phyloP scores from a whole-genome alignment of 352 stramenopile species.

The Phytopythium chamaehyphon region DNA sequence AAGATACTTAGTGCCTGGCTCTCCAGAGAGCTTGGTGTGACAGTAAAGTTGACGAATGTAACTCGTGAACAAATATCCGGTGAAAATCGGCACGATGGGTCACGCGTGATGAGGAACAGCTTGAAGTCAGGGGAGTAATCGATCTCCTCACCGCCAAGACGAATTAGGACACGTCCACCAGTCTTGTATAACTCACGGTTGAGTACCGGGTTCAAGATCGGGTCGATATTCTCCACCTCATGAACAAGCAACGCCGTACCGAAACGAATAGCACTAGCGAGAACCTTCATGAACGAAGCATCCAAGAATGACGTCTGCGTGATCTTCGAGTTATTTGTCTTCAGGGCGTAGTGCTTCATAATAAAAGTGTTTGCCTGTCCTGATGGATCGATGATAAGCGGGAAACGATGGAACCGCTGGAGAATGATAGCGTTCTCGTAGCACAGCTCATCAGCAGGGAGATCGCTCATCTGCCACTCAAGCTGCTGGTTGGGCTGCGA shows the following conservation, averaged over 20 bases:
- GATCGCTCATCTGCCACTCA: slow-evolving; percentile 93
- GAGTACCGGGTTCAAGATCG: slow-evolving; percentile 99
- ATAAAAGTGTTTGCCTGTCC: slow-evolving; percentile 98
- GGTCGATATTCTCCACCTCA: slow-evolving; percentile 99
- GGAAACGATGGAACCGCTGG: slow-evolving; percentile 96
- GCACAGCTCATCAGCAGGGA: slow-evolving; percentile 97
- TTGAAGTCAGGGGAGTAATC: slow-evolving; percentile 99
- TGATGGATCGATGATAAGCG: slow-evolving; percentile 98
- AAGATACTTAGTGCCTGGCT: slow-evolving; percentile 95
- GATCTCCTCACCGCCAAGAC: slow-evolving; percentile 98
- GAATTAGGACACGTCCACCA: slow-evolving; percentile 96
- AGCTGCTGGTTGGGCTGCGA: slow-evolving; percentile 93
- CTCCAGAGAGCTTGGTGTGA: slow-evolving; percentile 97
- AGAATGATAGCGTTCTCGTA: slow-evolving; percentile 99
- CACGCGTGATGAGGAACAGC: slow-evolving; percentile 98
- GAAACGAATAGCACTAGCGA: slow-evolving; percentile 99
- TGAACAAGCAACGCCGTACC: slow-evolving; percentile 98
- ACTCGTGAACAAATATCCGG: slow-evolving; percentile 99
- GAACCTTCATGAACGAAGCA: slow-evolving; percentile 99
- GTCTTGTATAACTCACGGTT: slow-evolving; percentile 99
- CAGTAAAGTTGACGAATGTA: slow-evolving; percentile 99
- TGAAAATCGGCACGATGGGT: slow-evolving; percentile 95
- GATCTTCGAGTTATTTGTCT: slow-evolving; percentile 89
- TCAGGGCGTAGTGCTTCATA: slow-evolving; percentile 95
- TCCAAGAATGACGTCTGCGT: slow-evolving; percentile 99